Evolutionary conservation across 2,329 filamentous ascomycete genomes (phyloP), one percentile per base, ranked within the genome.

Genomic region (Cryphonectria parasitica): DNA sequence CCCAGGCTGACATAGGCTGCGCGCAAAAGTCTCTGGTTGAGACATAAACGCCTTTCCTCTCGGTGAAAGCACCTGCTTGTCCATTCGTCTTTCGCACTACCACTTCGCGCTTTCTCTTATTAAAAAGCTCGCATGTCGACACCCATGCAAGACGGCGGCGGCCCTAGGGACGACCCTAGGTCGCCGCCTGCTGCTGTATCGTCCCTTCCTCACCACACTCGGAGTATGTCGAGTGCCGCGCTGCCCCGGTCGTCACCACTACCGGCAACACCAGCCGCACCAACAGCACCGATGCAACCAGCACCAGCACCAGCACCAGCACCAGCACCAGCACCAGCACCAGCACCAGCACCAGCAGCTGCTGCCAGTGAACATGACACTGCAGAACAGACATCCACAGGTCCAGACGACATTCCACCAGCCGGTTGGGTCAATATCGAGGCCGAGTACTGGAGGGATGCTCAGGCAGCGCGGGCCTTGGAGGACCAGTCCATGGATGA

Each of bases 381-480:
- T 43, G 25, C 25, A 31, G 15, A 36, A 34, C 63, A 64, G 43
- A 43, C n/a, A 11, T 3, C 63, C 28, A 2, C 63, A 45, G 43
- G 25, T 13, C 41, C 60, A 4, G 52, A 43, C 58, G 28, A 39
- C 31, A 43, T 49, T 22, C 31, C 54, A n/a, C 45, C 43, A 13
- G 74, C 77, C 58, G 75, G 79, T n/a, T 84, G 83, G 77, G 77
- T 80, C 45, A 78, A 80, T 45, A 76, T 85, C 31, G 78, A 82
- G 71, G 73, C 74, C 52, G 78, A 80, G 19, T 80, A 78, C 71
- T 76, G 75, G 73, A 58, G 58, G 3, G 73, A 75, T 8, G 74
- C 76, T 28, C 68, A 58, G 22, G 66, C 22, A 6, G 66, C 70
- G 17, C 74, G 75, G 10, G 72, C 67, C 1, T 31, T 74, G 17